Evolutionary conservation across 768 basidiomycete genomes (phyloP), one percentile per base, ranked within the genome.

Genomic region (Boletus huronensis): DNA sequence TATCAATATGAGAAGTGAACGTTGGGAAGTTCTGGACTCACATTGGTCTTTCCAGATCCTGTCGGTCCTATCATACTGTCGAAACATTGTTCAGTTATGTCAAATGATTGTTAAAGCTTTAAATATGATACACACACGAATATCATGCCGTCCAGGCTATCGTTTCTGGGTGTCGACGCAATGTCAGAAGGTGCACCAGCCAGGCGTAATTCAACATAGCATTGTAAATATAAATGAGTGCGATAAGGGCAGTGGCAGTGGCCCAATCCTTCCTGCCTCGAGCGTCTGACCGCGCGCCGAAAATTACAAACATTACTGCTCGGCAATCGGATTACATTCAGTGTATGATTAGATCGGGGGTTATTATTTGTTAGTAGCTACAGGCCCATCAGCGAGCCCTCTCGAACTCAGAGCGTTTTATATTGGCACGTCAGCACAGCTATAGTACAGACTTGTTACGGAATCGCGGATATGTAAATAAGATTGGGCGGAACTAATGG

Each of bases 11-110:
- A 39, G 28, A 35, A 4, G 32, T 10, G 13, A 25, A 29, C 16
- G 9, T 13, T 6, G 35, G 17, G 8, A 16, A 7, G 4, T 38
- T 32, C 25, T 23, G 11, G 3, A 23, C 48, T 58, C 34, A 56
- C 57, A 19, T 31, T 56, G 1, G 54, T 51, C 26, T 58, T 57
- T 19, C 57, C 57, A 9, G 55, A 40, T 13, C 58, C 55, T 17
- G 48, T 58, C 6, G 32, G 19, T 13, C 55, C 54, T 31, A 58
- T 52, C 5, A 47, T 10, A 2, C 53, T 57, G 19, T 34, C 17
- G 19, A 17, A 29, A 32, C 2, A 7, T 28, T n/a, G 23, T 23
- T 46, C 23, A 38, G 14, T 9, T 13, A 17, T 10, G 5, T 28
- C 6, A 39, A 16, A 13, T 43, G 1, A 34, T n/a, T 3, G 8